Conservation (phyloP, 2,329 filamentous ascomycete species). For the Neonectria faginata region DNA sequence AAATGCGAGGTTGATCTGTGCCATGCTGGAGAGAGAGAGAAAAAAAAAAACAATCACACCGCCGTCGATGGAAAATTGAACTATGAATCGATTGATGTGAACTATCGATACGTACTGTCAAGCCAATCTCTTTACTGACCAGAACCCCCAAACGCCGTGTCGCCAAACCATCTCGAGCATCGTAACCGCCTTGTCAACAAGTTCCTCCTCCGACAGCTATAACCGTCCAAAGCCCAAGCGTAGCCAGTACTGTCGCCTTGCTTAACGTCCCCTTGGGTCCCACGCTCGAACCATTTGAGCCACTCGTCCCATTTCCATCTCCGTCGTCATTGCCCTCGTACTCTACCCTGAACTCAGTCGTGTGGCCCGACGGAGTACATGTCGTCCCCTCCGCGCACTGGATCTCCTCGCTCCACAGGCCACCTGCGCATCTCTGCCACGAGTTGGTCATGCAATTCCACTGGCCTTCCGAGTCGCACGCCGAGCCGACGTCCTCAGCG, state of each 20-base stretch:
- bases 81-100: neutral
- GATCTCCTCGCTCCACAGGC: conserved; percentile 60
- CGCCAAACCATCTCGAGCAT: neutral
- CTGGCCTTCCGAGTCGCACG: conserved; percentile 61
- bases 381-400: conserved; percentile 57
- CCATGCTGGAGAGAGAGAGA: too few species aligned
- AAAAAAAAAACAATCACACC: neutral
- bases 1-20: neutral
- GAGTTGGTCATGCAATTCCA: conserved; percentile 65
- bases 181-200: neutral
- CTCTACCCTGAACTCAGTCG: conserved; percentile 14
- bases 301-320: conserved; percentile 18
- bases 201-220: conserved; percentile 9
- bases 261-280: conserved; percentile 13
- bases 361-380: conserved; percentile 59
- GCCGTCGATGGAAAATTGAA: neutral
- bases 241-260: neutral
- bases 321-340: conserved; percentile 25
- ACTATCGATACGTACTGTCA: neutral
- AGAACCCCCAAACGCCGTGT: neutral
- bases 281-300: conserved; percentile 22
- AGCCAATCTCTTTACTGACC: neutral
- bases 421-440: conserved; percentile 64
- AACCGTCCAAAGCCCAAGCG: conserved; percentile 23
- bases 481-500: conserved; percentile 51